Percentiles rank a stretch among this genome's conserved stretches.
Evolutionary conservation across 805 yeast genomes (phyloP).

Genomic region (Kazachstania kunashirensis): DNA sequence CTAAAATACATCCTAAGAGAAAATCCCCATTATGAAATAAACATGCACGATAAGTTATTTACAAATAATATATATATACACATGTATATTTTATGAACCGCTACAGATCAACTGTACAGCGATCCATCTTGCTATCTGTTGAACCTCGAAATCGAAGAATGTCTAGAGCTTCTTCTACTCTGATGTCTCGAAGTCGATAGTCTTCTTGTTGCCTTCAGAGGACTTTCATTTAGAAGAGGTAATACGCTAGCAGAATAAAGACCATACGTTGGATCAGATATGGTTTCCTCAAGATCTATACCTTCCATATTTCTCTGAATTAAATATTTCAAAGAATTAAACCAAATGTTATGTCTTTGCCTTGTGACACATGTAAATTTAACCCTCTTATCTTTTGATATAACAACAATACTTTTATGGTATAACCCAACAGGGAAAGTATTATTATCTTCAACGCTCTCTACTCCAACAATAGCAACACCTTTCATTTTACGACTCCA

Average conservation of each 20-base stretch:
- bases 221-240: constrained; percentile 18
- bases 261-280: constrained; percentile 31
- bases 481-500: constrained; percentile 61
- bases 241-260: constrained; percentile 27
- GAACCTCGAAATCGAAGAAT: constrained; percentile 4
- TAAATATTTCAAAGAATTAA: constrained; percentile 67
- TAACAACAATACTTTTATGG: constrained; percentile 73
- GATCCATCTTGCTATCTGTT: too few relatives aligned
- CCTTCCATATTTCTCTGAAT: constrained; percentile 57
- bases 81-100: too few relatives aligned
- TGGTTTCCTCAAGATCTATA: constrained; percentile 37
- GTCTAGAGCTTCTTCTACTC: constrained; percentile 6
- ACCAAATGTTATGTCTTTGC: constrained; percentile 87
- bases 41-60: too few relatives aligned
- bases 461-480: constrained; percentile 69
- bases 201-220: constrained; percentile 11
- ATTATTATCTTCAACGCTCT: constrained; percentile 72
- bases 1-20: too few relatives aligned
- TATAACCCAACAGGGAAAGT: constrained; percentile 84
- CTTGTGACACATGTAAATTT: constrained; percentile 82
- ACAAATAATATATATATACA: too few relatives aligned
- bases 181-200: constrained; percentile 11
- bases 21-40: too few relatives aligned
- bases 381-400: constrained; percentile 53
- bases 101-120: too few relatives aligned